phyloP scores from a whole-genome alignment of 495 filamentous ascomycete genomes.

The Penicillium cinerascens region DNA sequence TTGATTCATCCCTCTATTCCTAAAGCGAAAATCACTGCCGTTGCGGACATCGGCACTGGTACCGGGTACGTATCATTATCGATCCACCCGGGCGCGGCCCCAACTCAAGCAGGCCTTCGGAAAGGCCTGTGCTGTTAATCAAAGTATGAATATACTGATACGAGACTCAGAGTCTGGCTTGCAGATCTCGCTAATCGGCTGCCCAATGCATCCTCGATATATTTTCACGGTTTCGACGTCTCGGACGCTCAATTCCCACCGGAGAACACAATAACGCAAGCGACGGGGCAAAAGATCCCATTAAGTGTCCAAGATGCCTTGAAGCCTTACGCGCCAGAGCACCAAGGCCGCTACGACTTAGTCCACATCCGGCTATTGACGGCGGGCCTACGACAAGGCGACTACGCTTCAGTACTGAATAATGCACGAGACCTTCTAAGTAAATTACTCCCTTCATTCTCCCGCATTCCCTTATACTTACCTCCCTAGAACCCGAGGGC shows the following conservation, averaged over 20 bases:
- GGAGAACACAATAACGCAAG: not conserved
- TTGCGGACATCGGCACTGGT: slow-evolving; percentile 40
- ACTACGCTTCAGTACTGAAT: slow-evolving; percentile 15
- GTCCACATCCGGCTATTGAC: slow-evolving; percentile 34
- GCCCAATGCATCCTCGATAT: slow-evolving; percentile 4
- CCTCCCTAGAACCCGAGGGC: slow-evolving; percentile 26
- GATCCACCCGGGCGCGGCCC: not conserved
- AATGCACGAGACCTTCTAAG: slow-evolving; percentile 31
- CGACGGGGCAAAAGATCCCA: slow-evolving; percentile 3
- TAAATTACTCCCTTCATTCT: slow-evolving; percentile 11
- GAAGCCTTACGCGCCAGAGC: slow-evolving; percentile 26
- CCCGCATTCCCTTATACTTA: not conserved
- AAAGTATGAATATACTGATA: not conserved
- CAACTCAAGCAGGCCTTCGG: too few species aligned
- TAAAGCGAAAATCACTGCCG: slow-evolving; percentile 7
- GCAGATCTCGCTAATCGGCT: slow-evolving; percentile 13
- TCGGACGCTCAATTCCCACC: slow-evolving; percentile 30
- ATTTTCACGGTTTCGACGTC: slow-evolving; percentile 39
- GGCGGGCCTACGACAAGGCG: slow-evolving; percentile 20
- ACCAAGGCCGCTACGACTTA: slow-evolving; percentile 30
- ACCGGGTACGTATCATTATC: slow-evolving; percentile 29
- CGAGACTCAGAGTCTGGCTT: slow-evolving; percentile 23
- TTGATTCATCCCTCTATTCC: slow-evolving; percentile 32
- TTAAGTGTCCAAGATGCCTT: slow-evolving; percentile 29
- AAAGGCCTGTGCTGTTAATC: not conserved